Conservation (phyloP, 805 yeast species). For the Hanseniaspora clermontiae region DNA sequence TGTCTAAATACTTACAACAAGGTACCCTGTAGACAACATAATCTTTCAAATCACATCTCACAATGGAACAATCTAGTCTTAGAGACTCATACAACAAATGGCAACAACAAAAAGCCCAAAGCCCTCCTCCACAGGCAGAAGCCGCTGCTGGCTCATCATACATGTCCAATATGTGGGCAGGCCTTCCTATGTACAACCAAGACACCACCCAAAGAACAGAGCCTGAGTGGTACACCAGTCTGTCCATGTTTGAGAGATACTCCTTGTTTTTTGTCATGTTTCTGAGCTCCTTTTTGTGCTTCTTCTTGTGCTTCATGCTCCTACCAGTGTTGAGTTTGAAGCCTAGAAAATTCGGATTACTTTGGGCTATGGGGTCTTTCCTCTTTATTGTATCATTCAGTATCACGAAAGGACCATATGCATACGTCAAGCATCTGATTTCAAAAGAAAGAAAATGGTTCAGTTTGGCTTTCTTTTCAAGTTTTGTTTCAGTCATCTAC, state of each 20-base stretch:
- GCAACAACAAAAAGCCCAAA: slow-evolving; percentile 23
- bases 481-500: slow-evolving; percentile 66
- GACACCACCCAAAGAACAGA: slow-evolving; percentile 49
- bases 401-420: slow-evolving; percentile 81
- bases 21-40: background rate
- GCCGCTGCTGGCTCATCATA: slow-evolving; percentile 28
- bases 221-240: slow-evolving; percentile 45
- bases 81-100: slow-evolving; percentile 33
- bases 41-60: background rate
- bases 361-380: slow-evolving; percentile 86
- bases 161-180: slow-evolving; percentile 47
- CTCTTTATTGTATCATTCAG: slow-evolving; percentile 84
- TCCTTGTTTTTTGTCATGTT: slow-evolving; percentile 67
- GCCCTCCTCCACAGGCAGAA: slow-evolving; percentile 2
- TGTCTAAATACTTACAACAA: background rate
- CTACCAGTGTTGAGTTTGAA: slow-evolving; percentile 81
- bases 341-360: slow-evolving; percentile 79
- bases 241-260: slow-evolving; percentile 69
- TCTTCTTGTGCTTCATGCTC: slow-evolving; percentile 64
- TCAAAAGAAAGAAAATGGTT: slow-evolving; percentile 70
- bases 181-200: slow-evolving; percentile 51
- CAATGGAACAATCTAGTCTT: slow-evolving; percentile 18
- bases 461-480: slow-evolving; percentile 65
- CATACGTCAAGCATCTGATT: slow-evolving; percentile 58
- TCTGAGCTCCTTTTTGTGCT: slow-evolving; percentile 66